Percentiles rank a stretch among this genome's conserved stretches.
phyloP scores from a whole-genome alignment of 2,329 filamentous ascomycete species.

The Escovopsis sp. region DNA sequence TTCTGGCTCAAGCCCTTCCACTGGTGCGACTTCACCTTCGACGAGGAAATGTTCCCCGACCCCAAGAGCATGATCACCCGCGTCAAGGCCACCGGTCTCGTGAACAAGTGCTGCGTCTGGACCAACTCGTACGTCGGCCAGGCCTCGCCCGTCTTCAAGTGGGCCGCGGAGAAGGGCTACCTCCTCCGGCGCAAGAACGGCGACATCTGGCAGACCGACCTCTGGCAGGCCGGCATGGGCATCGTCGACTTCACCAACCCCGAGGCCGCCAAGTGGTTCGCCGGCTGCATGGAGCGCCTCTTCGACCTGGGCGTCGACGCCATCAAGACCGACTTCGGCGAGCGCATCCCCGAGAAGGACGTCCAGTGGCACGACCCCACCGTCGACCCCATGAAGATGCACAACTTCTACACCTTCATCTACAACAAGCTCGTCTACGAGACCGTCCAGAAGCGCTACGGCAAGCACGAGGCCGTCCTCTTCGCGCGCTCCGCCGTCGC shows the following conservation, averaged over 20 bases:
- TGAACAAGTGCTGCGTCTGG: constrained; percentile 57
- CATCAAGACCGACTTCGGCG: constrained; percentile 66
- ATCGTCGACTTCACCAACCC: constrained; percentile 64
- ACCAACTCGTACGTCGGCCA: constrained; percentile 64
- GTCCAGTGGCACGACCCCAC: constrained; percentile 48
- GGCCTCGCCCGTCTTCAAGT: constrained; percentile 49
- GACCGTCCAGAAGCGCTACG: constrained; percentile 41
- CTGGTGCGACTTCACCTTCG: constrained; percentile 64
- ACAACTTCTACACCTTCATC: constrained; percentile 62
- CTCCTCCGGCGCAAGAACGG: constrained; percentile 55
- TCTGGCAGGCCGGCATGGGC: constrained; percentile 67
- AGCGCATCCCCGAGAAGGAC: constrained; percentile 52
- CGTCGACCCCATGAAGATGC: constrained; percentile 51
- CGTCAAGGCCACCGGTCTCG: constrained; percentile 46
- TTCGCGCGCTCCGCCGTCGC: constrained; percentile 55
- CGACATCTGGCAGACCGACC: constrained; percentile 61
- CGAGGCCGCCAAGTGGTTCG: constrained; percentile 50
- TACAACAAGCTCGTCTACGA: constrained; percentile 61
- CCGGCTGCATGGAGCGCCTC: constrained; percentile 42
- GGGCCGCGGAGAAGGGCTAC: constrained; percentile 51
- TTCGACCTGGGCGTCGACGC: constrained; percentile 56
- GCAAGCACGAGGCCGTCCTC: constrained; percentile 39
- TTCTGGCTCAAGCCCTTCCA: constrained; percentile 66
- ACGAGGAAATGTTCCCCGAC: constrained; percentile 53
- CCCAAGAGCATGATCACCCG: constrained; percentile 48